Evolutionary conservation across 192 early-diverging fungal genomes (phyloP).

Genomic region (Lobulomyces angularis): DNA sequence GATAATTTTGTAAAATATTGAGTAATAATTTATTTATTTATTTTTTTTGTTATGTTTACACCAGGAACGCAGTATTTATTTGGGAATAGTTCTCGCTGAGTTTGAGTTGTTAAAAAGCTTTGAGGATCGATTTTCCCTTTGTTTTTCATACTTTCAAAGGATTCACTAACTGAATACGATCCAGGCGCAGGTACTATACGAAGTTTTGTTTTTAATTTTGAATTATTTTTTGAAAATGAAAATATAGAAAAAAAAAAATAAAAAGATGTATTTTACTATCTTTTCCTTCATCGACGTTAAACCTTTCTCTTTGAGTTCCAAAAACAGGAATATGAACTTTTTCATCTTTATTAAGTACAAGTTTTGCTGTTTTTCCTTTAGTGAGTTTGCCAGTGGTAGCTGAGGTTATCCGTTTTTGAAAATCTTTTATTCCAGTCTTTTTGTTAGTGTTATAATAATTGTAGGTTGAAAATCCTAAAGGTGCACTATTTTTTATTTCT

Average conservation of each 20-base stretch:
- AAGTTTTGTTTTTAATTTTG: not conserved
- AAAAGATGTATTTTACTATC: constrained; percentile 5
- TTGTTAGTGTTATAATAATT: no score
- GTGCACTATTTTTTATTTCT: no score
- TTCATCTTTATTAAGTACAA: no score
- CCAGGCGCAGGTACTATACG: constrained; percentile 35
- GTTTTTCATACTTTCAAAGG: constrained; percentile 26
- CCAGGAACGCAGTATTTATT: no score
- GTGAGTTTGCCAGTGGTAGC: constrained; percentile 5
- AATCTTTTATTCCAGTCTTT: constrained; percentile 12
- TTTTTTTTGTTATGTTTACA: no score
- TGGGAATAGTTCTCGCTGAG: constrained; percentile 26
- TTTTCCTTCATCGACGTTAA: constrained; percentile 12
- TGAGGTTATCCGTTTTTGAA: constrained; percentile 4
- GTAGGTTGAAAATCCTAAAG: no score
- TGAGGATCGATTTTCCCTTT: constrained; percentile 19
- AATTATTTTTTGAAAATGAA: constrained; percentile 1
- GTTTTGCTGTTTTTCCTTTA: no score
- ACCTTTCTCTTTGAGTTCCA: constrained; percentile 40
- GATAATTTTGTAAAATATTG: no score
- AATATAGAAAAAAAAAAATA: not conserved
- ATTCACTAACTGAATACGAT: constrained; percentile 29
- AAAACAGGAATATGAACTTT: constrained; percentile 33
- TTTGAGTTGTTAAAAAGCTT: constrained; percentile 17
- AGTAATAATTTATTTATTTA: no score